These are phyloP conservation scores for Pouteria campechiana DNA, from an alignment of 179 eudicot species.

Conservation along the genomic window DNA sequence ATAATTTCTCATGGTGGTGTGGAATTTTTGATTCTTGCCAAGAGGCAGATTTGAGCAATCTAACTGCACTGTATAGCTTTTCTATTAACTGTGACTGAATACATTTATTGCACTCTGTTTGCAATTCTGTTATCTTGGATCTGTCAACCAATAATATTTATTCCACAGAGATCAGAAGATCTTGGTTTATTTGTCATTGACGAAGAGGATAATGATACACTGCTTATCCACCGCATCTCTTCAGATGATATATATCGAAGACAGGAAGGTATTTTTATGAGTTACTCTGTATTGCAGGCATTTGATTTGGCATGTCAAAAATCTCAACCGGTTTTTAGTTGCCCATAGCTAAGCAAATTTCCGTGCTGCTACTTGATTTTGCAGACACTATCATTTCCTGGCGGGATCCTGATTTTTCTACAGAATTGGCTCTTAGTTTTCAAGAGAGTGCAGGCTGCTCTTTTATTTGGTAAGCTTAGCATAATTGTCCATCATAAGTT, in stretches of 20 bases:
- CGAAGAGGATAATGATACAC: slow-evolving; percentile 88
- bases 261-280: slow-evolving; percentile 82
- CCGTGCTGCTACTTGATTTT: too few species aligned
- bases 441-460: slow-evolving; percentile 92
- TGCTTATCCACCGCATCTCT: slow-evolving; percentile 68
- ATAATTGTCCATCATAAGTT: background rate
- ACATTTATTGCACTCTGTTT: too few species aligned
- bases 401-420: slow-evolving; percentile 85
- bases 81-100: too few species aligned
- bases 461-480: slow-evolving; percentile 55
- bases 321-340: background rate
- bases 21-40: too few species aligned
- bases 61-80: too few species aligned
- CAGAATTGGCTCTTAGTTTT: slow-evolving; percentile 95
- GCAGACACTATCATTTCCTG: slow-evolving; percentile 96
- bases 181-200: slow-evolving; percentile 71
- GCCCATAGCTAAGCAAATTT: too few species aligned
- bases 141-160: too few species aligned
- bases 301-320: background rate
- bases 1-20: too few species aligned
- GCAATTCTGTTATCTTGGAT: too few species aligned
- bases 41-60: too few species aligned
- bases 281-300: too few species aligned
- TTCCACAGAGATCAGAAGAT: slow-evolving; percentile 74
- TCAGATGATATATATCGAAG: slow-evolving; percentile 82